Evolutionary conservation across 1,139 yeast species (phyloP).

Genomic region (Pichia sp.): DNA sequence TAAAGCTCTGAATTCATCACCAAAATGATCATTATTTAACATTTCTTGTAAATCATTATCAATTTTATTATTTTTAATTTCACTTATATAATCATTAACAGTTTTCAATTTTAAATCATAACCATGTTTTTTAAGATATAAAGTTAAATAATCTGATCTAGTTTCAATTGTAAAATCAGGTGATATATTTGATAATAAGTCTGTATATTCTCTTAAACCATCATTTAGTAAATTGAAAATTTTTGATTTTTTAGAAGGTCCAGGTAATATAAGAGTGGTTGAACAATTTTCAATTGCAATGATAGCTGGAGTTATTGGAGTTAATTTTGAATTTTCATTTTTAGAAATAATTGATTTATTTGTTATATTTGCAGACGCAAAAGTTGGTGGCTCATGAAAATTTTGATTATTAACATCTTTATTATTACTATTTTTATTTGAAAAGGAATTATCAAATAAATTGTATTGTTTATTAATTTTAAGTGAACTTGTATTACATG

Average conservation of each 20-base stretch:
- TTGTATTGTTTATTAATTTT: too few species aligned
- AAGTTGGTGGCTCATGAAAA: slow-evolving; percentile 12
- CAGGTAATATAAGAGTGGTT: neutral
- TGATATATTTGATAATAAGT: slow-evolving; percentile 16
- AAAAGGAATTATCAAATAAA: too few species aligned
- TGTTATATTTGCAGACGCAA: slow-evolving; percentile 1
- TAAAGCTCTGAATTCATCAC: slow-evolving; percentile 19
- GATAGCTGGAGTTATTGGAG: neutral
- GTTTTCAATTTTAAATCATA: slow-evolving; percentile 20
- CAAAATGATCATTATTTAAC: slow-evolving; percentile 13
- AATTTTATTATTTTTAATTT: slow-evolving; percentile 21
- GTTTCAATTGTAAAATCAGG: slow-evolving; percentile 18
- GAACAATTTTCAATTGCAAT: neutral
- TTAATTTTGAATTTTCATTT: neutral
- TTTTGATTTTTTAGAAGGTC: neutral
- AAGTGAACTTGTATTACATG: neutral
- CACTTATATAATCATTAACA: slow-evolving; percentile 23
- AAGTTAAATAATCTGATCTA: slow-evolving; percentile 24
- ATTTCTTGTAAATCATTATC: slow-evolving; percentile 11
- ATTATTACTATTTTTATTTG: neutral
- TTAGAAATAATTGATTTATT: too few species aligned
- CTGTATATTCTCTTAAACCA: slow-evolving; percentile 23
- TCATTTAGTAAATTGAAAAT: slow-evolving; percentile 14
- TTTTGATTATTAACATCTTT: neutral
- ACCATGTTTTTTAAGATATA: slow-evolving; percentile 17